These are phyloP conservation scores for Raphidocelis subcapitata DNA, from an alignment of 139 green algal species.

Conservation along the genomic window DNA sequence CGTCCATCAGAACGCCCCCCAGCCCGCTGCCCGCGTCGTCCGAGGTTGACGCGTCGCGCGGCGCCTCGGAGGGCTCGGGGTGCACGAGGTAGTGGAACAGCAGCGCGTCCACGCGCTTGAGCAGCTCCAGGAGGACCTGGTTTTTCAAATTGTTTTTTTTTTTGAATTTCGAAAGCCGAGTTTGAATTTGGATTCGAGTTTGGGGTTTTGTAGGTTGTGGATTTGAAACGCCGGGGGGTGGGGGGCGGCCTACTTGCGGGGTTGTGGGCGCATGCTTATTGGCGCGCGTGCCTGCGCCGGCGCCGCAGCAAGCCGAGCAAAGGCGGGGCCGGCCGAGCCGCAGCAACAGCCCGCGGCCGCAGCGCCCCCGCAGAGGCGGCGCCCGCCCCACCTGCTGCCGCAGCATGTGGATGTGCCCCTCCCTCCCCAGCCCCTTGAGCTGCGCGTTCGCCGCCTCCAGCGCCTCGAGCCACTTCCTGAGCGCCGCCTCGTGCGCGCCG, in stretches of 20 bases:
- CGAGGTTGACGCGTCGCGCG: neutral
- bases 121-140: constrained; percentile 59
- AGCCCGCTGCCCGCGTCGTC: neutral
- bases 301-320: too few species aligned
- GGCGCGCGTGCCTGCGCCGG: too few species aligned
- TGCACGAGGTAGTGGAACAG: constrained; percentile 58
- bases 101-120: constrained; percentile 66
- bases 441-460: constrained; percentile 39
- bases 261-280: too few species aligned
- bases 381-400: constrained; percentile 22
- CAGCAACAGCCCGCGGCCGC: too few species aligned
- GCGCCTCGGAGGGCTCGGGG: neutral
- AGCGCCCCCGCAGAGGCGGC: too few species aligned
- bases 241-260: too few species aligned
- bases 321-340: too few species aligned
- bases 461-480: constrained; percentile 68
- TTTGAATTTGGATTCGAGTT: too few species aligned
- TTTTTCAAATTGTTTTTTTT: too few species aligned
- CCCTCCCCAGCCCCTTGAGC: constrained; percentile 26
- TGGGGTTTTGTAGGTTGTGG: too few species aligned
- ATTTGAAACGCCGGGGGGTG: too few species aligned
- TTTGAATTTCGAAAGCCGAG: too few species aligned
- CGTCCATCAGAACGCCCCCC: constrained; percentile 11
- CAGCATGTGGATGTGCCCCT: constrained; percentile 24
- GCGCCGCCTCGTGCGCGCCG: constrained; percentile 57